phyloP scores from a whole-genome alignment of 1,139 yeast genomes.

The Pichia sp. region DNA sequence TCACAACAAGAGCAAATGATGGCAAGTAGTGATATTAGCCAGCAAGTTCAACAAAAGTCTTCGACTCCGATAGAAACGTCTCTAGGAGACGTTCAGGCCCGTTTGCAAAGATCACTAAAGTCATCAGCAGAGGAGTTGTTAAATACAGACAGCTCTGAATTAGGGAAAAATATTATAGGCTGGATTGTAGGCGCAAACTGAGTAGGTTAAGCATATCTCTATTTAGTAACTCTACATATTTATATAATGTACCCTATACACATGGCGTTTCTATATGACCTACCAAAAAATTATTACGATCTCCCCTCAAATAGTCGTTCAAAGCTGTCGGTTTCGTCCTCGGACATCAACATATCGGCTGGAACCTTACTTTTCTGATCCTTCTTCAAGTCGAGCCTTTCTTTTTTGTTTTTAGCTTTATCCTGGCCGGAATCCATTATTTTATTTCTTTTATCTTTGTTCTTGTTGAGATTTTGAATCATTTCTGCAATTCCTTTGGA shows the following conservation, averaged over 20 bases:
- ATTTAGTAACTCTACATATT: neutral
- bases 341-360: slow-evolving; percentile 4
- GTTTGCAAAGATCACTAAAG: slow-evolving; percentile 28
- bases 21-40: neutral
- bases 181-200: slow-evolving; percentile 34
- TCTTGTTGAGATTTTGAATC: neutral
- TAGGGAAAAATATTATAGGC: slow-evolving; percentile 32
- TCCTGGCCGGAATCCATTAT: neutral
- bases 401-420: neutral
- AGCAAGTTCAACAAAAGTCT: neutral
- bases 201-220: neutral
- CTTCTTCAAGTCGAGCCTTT: neutral
- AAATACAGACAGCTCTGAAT: slow-evolving; percentile 22
- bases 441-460: neutral
- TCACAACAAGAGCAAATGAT: slow-evolving; percentile 18
- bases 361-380: neutral
- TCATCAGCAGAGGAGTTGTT: slow-evolving; percentile 27
- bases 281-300: neutral
- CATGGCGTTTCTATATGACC: neutral
- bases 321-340: slow-evolving; percentile 4
- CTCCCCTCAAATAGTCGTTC: neutral
- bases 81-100: slow-evolving; percentile 23
- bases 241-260: neutral
- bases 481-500: neutral
- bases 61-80: neutral